These are phyloP conservation scores for Acacia melanoxylon DNA, from an alignment of 306 rosid genomes.

Conservation along the genomic window DNA sequence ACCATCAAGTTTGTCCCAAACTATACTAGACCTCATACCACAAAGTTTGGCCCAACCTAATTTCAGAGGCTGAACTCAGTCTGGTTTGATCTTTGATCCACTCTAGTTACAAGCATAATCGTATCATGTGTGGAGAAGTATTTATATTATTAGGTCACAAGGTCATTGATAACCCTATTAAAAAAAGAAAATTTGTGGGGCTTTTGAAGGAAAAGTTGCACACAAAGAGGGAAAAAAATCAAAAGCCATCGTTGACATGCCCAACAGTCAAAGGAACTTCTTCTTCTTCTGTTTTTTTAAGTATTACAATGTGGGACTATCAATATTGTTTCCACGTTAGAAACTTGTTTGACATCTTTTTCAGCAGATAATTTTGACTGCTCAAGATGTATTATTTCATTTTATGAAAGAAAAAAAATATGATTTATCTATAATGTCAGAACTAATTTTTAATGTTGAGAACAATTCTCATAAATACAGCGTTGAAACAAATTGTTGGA, in stretches of 20 bases:
- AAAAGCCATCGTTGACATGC: neutral
- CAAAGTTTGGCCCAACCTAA: too few relatives aligned
- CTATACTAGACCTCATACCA: too few relatives aligned
- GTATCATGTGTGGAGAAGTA: too few relatives aligned
- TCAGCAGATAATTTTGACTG: neutral
- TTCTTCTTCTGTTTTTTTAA: too few relatives aligned
- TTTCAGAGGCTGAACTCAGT: too few relatives aligned
- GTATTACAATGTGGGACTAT: neutral
- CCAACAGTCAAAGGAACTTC: neutral
- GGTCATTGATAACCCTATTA: too few relatives aligned
- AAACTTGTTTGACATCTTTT: neutral
- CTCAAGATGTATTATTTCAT: neutral
- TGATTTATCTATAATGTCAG: neutral
- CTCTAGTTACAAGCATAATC: too few relatives aligned
- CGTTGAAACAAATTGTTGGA: too few relatives aligned
- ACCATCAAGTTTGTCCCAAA: too few relatives aligned
- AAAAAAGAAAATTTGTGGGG: neutral
- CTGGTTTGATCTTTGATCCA: too few relatives aligned
- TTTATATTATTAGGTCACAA: too few relatives aligned
- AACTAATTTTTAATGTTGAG: neutral
- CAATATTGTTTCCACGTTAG: neutral
- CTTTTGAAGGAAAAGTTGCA: neutral
- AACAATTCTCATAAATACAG: neutral
- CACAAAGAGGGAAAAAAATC: neutral
- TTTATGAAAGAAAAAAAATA: neutral